Evolutionary conservation across 441 rosid species (phyloP).

Genomic region (Omphalea diandra): DNA sequence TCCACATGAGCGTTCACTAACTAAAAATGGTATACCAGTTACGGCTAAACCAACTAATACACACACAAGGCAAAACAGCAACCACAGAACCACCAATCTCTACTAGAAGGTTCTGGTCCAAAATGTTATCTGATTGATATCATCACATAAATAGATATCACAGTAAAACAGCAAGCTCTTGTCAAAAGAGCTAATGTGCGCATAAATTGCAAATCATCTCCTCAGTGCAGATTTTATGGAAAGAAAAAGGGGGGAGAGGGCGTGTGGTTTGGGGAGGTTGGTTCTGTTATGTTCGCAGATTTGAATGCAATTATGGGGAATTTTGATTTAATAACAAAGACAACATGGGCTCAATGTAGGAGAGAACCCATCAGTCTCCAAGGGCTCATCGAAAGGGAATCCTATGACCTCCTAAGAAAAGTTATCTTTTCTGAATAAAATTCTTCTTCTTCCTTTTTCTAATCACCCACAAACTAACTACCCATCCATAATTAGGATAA

Average conservation of each 20-base stretch:
- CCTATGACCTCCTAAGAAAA: too few species aligned
- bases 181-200: background rate
- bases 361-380: too few species aligned
- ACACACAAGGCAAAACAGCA: background rate
- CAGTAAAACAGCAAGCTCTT: background rate
- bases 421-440: too few species aligned
- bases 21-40: slow-evolving; percentile 2
- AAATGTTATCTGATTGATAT: background rate
- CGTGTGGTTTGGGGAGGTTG: background rate
- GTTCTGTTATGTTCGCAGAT: too few species aligned
- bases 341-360: too few species aligned
- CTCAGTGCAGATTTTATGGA: background rate
- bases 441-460: too few species aligned
- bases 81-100: background rate
- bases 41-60: slow-evolving; percentile 1
- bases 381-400: too few species aligned
- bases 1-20: background rate
- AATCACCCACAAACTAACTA: too few species aligned
- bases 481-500: too few species aligned
- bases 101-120: background rate
- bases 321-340: too few species aligned
- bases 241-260: background rate
- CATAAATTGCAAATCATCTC: background rate
- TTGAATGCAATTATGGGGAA: too few species aligned
- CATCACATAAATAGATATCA: slow-evolving; percentile 1